These are phyloP conservation scores for Nakazawaea ambrosiae DNA, from an alignment of 805 yeast species.

Conservation along the genomic window DNA sequence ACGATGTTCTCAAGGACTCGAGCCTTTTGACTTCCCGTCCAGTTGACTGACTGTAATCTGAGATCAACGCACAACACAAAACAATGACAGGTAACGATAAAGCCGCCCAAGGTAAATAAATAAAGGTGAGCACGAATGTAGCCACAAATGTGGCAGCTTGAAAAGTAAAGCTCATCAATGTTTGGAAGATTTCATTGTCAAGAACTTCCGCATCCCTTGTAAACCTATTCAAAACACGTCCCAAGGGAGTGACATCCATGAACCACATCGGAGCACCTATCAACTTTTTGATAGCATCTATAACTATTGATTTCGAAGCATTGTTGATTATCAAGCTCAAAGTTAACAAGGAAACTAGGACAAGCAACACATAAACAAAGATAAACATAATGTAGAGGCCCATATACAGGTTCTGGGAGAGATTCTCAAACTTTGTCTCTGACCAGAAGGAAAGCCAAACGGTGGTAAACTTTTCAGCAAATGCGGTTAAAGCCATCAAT, in stretches of 20 bases:
- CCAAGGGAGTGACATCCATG: constrained; percentile 82
- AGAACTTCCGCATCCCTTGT: constrained; percentile 80
- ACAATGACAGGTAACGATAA: constrained; percentile 51
- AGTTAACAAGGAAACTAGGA: neutral
- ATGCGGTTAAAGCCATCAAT: constrained; percentile 8
- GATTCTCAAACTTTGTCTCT: constrained; percentile 38
- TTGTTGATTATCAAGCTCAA: constrained; percentile 25
- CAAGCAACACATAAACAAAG: constrained; percentile 30
- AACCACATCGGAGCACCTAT: constrained; percentile 76
- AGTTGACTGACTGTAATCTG: constrained; percentile 58
- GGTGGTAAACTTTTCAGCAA: constrained; percentile 38
- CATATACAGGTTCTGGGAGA: constrained; percentile 52
- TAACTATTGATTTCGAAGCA: constrained; percentile 50
- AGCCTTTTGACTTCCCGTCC: constrained; percentile 71
- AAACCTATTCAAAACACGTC: constrained; percentile 76
- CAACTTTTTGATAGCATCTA: constrained; percentile 49
- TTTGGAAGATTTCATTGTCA: constrained; percentile 74
- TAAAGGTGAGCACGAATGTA: constrained; percentile 54
- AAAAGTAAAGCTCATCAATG: constrained; percentile 50
- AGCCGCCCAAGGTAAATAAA: constrained; percentile 70
- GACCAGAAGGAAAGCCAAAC: constrained; percentile 89
- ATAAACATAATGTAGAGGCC: constrained; percentile 65
- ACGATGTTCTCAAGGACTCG: constrained; percentile 64
- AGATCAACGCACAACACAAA: constrained; percentile 32
- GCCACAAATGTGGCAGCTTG: constrained; percentile 53